Evolutionary conservation across 768 basidiomycete genomes (phyloP).

Genomic region (Boletus subcaerulescens): DNA sequence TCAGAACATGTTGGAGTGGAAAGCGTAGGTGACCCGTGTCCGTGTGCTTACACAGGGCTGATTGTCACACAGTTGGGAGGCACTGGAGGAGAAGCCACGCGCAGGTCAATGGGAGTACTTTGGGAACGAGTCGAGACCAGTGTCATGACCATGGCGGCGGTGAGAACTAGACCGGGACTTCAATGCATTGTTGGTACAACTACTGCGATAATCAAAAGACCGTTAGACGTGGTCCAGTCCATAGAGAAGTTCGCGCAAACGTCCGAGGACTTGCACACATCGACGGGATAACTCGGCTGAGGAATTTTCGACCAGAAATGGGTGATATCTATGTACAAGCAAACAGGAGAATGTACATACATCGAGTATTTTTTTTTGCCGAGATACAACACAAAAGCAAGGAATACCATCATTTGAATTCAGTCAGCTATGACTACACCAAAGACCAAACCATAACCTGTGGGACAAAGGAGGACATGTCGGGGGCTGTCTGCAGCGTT

Average conservation of each 20-base stretch:
- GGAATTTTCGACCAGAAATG: not conserved
- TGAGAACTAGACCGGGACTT: not conserved
- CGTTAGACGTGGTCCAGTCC: not conserved
- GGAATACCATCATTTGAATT: slow-evolving; percentile 7
- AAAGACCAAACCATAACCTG: slow-evolving; percentile 8
- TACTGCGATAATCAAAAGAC: slow-evolving; percentile 1
- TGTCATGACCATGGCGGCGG: slow-evolving; percentile 26
- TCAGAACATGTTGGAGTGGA: slow-evolving; percentile 90
- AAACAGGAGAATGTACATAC: slow-evolving; percentile 4
- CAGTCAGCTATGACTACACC: slow-evolving; percentile 6
- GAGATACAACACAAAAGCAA: slow-evolving; percentile 14
- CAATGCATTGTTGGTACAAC: slow-evolving; percentile 4
- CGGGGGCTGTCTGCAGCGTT: slow-evolving; percentile 5
- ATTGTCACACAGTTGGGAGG: slow-evolving; percentile 69
- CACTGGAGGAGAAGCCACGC: slow-evolving; percentile 76
- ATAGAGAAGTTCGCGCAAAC: too few species aligned
- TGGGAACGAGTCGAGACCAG: slow-evolving; percentile 49
- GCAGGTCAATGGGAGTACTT: slow-evolving; percentile 88
- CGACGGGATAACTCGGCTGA: too few species aligned
- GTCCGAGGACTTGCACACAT: too few species aligned
- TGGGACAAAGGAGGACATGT: slow-evolving; percentile 2
- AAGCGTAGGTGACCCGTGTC: slow-evolving; percentile 64
- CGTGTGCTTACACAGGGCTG: slow-evolving; percentile 1
- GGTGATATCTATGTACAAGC: slow-evolving; percentile 12
- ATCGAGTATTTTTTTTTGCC: slow-evolving; percentile 9